Conservation (phyloP, 495 filamentous ascomycete species). For the Saxispiralis lemnorum region DNA sequence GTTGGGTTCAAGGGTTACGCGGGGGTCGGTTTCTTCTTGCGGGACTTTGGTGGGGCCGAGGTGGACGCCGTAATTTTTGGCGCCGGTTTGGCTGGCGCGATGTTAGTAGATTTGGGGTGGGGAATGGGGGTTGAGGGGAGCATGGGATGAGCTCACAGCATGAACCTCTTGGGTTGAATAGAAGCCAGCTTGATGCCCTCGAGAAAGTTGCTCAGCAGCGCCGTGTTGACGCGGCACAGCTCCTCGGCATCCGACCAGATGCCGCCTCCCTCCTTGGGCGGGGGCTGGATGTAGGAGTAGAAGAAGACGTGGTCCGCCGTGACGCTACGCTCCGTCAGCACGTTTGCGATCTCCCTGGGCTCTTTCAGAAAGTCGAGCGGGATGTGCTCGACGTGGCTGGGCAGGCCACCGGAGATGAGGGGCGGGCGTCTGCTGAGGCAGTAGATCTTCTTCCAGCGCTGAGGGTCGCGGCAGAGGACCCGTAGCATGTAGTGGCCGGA, state of each 20-base stretch:
- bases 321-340: conserved; percentile 22
- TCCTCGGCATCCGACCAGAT: conserved; percentile 21
- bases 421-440: conserved; percentile 18
- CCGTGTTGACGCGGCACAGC: conserved; percentile 25
- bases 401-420: conserved; percentile 19
- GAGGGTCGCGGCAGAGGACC: conserved; percentile 23
- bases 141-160: conserved; percentile 19
- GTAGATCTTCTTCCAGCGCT: conserved; percentile 35
- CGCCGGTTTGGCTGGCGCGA: neutral
- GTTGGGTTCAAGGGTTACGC: conserved; percentile 25
- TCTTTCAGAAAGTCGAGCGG: conserved; percentile 28
- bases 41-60: conserved; percentile 30
- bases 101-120: no score
- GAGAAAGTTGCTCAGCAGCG: conserved; percentile 32
- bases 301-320: conserved; percentile 37
- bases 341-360: conserved; percentile 23
- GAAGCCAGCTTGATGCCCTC: conserved; percentile 24
- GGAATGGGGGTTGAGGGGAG: no score
- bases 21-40: conserved; percentile 29
- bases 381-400: conserved; percentile 28
- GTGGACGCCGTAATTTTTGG: conserved; percentile 23
- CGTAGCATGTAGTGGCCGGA: conserved; percentile 31
- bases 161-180: conserved; percentile 30
- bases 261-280: conserved; percentile 30
- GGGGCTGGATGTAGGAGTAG: conserved; percentile 36